Conservation (phyloP, 768 basidiomycete species). For the Auricularia heimuer region DNA sequence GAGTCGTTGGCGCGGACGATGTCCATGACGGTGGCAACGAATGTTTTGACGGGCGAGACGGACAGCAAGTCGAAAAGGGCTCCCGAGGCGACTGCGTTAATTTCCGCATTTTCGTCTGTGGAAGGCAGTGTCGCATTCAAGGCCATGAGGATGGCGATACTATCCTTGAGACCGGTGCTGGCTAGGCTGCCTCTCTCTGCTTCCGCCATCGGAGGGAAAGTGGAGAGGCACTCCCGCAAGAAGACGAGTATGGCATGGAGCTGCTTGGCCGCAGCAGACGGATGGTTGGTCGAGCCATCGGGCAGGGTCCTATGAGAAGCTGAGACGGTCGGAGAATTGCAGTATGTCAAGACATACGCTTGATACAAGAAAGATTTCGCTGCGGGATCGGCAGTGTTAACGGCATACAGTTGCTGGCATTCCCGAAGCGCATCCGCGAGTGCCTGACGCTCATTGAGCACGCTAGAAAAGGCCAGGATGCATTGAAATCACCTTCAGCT, state of each 20-base stretch:
- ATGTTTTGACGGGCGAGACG: neutral
- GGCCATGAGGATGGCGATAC: neutral
- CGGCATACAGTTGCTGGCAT: slow-evolving; percentile 41
- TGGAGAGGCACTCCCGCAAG: neutral
- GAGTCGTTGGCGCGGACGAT: neutral
- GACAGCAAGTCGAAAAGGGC: neutral
- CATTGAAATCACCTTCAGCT: slow-evolving; percentile 38
- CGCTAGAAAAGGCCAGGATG: neutral
- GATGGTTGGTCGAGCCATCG: neutral
- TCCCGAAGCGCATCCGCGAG: slow-evolving; percentile 60
- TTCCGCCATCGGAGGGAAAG: neutral
- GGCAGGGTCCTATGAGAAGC: neutral
- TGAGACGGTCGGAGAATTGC: neutral
- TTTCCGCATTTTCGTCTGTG: neutral
- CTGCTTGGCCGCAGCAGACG: neutral
- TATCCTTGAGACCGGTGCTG: neutral
- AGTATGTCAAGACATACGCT: neutral
- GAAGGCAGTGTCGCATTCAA: neutral
- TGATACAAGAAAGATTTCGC: neutral
- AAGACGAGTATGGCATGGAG: neutral
- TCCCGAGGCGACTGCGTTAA: neutral
- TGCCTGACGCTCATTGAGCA: slow-evolving; percentile 28
- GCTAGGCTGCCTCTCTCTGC: neutral
- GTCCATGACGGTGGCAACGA: neutral
- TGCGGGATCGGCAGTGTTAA: slow-evolving; percentile 9